These are phyloP conservation scores for Sordariomycetes sp. DNA, from an alignment of 2,329 filamentous ascomycete species.

Conservation along the genomic window DNA sequence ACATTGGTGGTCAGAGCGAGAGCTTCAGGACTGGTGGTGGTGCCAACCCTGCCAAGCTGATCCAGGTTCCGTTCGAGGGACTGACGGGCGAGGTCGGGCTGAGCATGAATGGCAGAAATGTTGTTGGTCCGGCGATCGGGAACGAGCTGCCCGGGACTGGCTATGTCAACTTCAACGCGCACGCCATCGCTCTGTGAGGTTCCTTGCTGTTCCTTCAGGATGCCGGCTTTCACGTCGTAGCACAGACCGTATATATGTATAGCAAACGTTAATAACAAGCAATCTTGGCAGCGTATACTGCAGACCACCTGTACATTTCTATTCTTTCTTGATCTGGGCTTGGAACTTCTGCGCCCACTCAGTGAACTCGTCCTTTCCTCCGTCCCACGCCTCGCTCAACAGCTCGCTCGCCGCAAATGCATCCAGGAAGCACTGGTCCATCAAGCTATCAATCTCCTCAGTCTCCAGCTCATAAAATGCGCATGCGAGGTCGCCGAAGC, in stretches of 20 bases:
- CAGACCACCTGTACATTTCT: neutral
- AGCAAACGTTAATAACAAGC: no score
- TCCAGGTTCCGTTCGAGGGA: conserved; percentile 12
- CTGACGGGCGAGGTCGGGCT: conserved; percentile 8
- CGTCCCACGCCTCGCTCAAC: conserved; percentile 52
- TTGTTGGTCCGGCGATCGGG: conserved; percentile 9
- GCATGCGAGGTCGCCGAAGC: conserved; percentile 60
- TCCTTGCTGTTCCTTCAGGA: neutral
- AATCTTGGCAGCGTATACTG: no score
- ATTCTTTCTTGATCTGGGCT: conserved; percentile 37
- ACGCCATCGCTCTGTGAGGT: conserved; percentile 10
- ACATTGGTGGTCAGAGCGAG: conserved; percentile 16
- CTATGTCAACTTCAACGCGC: conserved; percentile 13
- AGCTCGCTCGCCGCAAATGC: conserved; percentile 48
- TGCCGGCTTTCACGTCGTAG: no score
- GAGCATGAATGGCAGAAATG: conserved; percentile 9
- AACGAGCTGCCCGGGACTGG: conserved; percentile 8
- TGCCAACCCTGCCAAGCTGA: conserved; percentile 10
- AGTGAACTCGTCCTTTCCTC: conserved; percentile 65
- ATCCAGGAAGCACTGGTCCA: conserved; percentile 51
- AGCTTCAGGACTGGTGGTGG: conserved; percentile 9
- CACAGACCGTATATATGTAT: no score
- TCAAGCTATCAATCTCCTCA: conserved; percentile 44
- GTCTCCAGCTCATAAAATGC: conserved; percentile 64
- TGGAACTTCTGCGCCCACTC: conserved; percentile 60